Evolutionary conservation across 768 basidiomycete genomes (phyloP).

Genomic region (Mycena indigotica): DNA sequence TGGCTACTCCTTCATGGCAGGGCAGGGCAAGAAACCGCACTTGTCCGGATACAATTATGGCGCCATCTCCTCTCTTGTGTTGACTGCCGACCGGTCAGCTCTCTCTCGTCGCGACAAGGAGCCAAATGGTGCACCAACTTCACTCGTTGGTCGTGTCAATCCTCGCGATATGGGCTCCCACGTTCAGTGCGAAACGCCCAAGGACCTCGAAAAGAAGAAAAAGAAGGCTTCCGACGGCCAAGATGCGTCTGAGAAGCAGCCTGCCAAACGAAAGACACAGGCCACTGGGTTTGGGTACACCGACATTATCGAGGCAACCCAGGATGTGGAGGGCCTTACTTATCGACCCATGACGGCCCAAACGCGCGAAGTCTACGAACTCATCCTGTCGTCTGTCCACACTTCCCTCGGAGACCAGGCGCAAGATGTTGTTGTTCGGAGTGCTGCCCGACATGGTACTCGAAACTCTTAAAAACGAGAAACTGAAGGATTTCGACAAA

Average conservation of each 20-base stretch:
- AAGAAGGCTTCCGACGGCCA: constrained; percentile 71
- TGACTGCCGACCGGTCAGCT: too few relatives aligned
- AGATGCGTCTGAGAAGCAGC: constrained; percentile 56
- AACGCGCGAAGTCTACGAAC: constrained; percentile 92
- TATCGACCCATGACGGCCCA: constrained; percentile 94
- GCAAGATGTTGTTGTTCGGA: constrained; percentile 94
- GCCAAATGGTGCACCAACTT: too few relatives aligned
- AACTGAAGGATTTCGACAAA: constrained; percentile 94
- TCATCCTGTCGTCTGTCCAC: constrained; percentile 84
- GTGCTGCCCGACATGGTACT: constrained; percentile 92
- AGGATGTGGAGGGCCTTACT: constrained; percentile 88
- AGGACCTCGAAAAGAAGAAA: constrained; percentile 92
- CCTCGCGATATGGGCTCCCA: constrained; percentile 92
- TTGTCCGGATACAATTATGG: too few relatives aligned
- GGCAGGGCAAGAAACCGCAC: too few relatives aligned
- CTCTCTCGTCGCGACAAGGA: too few relatives aligned
- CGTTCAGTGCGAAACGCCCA: constrained; percentile 77
- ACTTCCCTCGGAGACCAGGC: constrained; percentile 89
- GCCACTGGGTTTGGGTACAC: constrained; percentile 74
- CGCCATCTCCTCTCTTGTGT: too few relatives aligned
- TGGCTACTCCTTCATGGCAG: too few relatives aligned
- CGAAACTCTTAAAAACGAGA: constrained; percentile 85
- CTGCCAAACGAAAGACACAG: constrained; percentile 64
- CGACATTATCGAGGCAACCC: constrained; percentile 92
- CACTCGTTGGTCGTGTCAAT: constrained; percentile 81